A percentile compares a stretch with the other conserved stretches of the same genome.
Conservation (phyloP, 139 green algal species). For the Nannochloris sp. region DNA sequence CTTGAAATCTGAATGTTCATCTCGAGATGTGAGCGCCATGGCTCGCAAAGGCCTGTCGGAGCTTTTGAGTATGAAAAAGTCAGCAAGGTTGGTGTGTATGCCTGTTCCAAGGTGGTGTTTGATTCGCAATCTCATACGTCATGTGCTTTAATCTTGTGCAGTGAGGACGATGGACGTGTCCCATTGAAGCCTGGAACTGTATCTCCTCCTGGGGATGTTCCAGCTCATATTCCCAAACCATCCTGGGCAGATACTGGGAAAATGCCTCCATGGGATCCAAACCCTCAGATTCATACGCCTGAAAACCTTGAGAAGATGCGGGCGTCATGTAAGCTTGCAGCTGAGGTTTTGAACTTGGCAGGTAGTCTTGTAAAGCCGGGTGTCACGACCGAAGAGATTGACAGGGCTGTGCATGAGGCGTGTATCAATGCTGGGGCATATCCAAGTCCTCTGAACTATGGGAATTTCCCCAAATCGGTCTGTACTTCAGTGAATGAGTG, state of each 20-base stretch:
- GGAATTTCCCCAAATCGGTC: constrained; percentile 91
- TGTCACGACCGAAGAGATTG: constrained; percentile 91
- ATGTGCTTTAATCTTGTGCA: background rate
- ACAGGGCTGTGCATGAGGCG: constrained; percentile 80
- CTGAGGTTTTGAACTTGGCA: constrained; percentile 66
- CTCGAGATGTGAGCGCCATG: background rate
- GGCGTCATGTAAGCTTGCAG: constrained; percentile 72
- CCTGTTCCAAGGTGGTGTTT: too few species aligned
- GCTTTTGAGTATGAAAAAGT: constrained; percentile 12
- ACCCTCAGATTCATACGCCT: constrained; percentile 48
- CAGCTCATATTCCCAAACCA: constrained; percentile 53
- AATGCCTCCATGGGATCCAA: constrained; percentile 45
- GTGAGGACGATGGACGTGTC: background rate
- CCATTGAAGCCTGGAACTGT: constrained; percentile 36
- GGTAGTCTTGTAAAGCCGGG: constrained; percentile 66
- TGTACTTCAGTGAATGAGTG: constrained; percentile 98
- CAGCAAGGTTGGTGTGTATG: background rate
- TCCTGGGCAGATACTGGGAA: constrained; percentile 60
- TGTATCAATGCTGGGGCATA: constrained; percentile 80
- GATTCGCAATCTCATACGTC: too few species aligned
- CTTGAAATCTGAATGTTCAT: background rate
- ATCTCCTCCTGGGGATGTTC: constrained; percentile 44
- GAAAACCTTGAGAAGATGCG: constrained; percentile 69
- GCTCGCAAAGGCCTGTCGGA: constrained; percentile 3
- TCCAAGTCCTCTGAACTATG: constrained; percentile 89